A percentile compares a stretch with the other conserved stretches of the same genome.
phyloP scores from a whole-genome alignment of 2,329 filamentous ascomycete genomes.

The Zalaria obscura region DNA sequence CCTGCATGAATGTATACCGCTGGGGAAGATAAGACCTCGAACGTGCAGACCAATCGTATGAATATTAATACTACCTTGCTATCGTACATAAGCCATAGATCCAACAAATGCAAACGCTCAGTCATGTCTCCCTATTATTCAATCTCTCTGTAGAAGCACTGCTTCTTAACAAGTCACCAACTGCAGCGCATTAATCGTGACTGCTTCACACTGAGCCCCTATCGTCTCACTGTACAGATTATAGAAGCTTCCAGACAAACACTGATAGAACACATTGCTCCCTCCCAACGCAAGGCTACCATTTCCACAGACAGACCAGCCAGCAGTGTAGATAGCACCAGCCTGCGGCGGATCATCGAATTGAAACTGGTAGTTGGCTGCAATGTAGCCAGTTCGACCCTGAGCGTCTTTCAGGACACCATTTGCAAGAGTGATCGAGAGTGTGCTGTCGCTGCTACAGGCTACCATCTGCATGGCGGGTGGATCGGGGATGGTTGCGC shows the following conservation, averaged over 20 bases:
- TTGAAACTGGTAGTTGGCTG: conserved; percentile 62
- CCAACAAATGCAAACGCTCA: no score
- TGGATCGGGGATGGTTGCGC: no score
- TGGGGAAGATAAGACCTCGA: no score
- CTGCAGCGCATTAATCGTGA: conserved; percentile 14
- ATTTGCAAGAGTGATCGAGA: conserved; percentile 12
- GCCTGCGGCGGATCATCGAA: conserved; percentile 55
- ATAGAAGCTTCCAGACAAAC: conserved; percentile 54
- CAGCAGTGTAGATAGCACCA: conserved; percentile 55
- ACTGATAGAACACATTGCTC: conserved; percentile 55
- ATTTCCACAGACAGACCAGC: conserved; percentile 55
- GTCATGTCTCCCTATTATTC: no score
- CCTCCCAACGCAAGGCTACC: conserved; percentile 50
- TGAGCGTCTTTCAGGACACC: conserved; percentile 48
- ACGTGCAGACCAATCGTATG: no score
- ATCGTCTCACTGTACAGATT: conserved; percentile 61
- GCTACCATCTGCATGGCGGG: no score
- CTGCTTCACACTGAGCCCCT: conserved; percentile 50
- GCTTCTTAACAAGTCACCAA: no score
- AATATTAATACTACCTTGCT: no score
- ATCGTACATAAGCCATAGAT: no score
- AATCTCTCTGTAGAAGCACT: no score
- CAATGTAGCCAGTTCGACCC: conserved; percentile 58
- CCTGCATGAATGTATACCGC: no score
- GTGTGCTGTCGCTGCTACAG: no score